phyloP scores from a whole-genome alignment of 345 rosid genomes.

The Rhodamnia argentea region DNA sequence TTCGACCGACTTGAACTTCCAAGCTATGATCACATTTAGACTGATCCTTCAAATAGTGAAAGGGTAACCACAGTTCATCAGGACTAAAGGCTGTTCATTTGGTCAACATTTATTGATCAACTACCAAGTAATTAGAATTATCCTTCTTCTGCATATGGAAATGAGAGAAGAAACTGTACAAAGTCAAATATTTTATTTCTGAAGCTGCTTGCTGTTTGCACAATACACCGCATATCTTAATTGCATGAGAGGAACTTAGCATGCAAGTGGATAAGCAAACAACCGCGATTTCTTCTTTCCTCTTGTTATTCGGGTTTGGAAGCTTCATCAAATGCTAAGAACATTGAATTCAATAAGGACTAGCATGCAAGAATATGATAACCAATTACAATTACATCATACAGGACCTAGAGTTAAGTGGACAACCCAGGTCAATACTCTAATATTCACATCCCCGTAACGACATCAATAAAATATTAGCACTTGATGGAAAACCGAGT shows the following conservation, averaged over 20 bases:
- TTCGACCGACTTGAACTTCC: background rate
- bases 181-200: background rate
- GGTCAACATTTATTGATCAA: background rate
- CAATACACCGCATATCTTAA: background rate
- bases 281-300: background rate
- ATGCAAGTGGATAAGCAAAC: background rate
- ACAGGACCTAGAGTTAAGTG: background rate
- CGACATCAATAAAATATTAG: background rate
- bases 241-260: background rate
- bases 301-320: background rate
- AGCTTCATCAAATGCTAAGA: background rate
- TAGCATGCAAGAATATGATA: background rate
- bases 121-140: background rate
- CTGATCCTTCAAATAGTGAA: background rate
- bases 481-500: background rate
- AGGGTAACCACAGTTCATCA: background rate
- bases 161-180: background rate
- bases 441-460: background rate
- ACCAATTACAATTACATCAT: background rate
- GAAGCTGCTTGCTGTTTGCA: background rate
- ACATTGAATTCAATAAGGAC: background rate
- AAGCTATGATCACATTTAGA: background rate
- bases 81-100: background rate
- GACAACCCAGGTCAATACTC: background rate
- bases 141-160: background rate